A percentile compares a stretch with the other conserved stretches of the same genome.
Conservation (phyloP, 2,329 filamentous ascomycete genomes). For the Purpureocillium lavendulum region DNA sequence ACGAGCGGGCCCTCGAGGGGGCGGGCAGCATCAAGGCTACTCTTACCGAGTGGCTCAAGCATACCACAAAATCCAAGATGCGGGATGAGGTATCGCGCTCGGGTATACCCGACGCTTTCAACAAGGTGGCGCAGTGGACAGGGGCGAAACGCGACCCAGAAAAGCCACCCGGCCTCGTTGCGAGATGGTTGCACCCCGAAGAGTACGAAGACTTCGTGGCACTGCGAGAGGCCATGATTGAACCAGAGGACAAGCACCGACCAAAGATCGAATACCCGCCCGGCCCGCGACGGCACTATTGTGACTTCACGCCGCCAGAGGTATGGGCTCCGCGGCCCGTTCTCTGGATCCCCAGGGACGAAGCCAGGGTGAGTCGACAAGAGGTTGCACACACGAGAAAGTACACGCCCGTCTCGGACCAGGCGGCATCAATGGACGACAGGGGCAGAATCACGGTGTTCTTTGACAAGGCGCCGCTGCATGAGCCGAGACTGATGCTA, state of each 20-base stretch:
- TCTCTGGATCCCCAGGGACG: constrained; percentile 79
- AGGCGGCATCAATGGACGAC: constrained; percentile 21
- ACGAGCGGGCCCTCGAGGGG: constrained; percentile 28
- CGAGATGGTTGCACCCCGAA: constrained; percentile 70
- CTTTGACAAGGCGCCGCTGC: constrained; percentile 29
- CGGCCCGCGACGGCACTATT: constrained; percentile 42
- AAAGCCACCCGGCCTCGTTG: constrained; percentile 40
- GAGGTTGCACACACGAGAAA: constrained; percentile 65
- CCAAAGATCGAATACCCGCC: constrained; percentile 36
- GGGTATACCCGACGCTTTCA: constrained; percentile 17
- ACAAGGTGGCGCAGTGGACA: constrained; percentile 17
- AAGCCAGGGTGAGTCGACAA: constrained; percentile 65
- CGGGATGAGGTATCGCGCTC: constrained; percentile 15
- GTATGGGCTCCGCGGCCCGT: constrained; percentile 54
- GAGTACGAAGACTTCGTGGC: constrained; percentile 64
- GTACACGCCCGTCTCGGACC: constrained; percentile 70
- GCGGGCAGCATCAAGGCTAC: constrained; percentile 23
- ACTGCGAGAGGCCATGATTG: constrained; percentile 55
- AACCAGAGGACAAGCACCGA: constrained; percentile 39
- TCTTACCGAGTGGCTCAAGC: constrained; percentile 23
- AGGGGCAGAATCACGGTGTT: constrained; percentile 25
- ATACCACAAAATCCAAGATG: constrained; percentile 27
- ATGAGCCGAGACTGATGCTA: constrained; percentile 25
- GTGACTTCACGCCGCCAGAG: constrained; percentile 59
- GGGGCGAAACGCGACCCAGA: constrained; percentile 16